Evolutionary conservation across 1,284 basidiomycete species (phyloP).

Genomic region (Trichosporon sp.): DNA sequence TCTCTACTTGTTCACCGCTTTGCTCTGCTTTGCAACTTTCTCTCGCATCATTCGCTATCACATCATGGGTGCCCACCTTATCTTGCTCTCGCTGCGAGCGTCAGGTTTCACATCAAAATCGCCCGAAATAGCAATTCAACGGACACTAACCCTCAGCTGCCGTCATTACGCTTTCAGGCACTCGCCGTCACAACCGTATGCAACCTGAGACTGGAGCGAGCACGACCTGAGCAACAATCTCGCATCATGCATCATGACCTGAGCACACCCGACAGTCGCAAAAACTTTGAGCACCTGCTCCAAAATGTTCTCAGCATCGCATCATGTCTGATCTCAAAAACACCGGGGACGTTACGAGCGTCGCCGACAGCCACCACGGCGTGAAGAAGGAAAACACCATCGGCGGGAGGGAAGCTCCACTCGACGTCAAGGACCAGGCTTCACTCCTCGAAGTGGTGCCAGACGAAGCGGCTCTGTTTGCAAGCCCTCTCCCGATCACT

Average conservation of each 20-base stretch:
- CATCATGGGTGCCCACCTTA: not conserved
- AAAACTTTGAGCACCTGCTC: not conserved
- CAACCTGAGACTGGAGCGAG: no score
- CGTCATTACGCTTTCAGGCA: not conserved
- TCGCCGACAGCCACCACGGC: slow-evolving; percentile 26
- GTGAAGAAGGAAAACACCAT: not conserved
- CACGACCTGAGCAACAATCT: no score
- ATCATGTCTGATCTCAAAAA: not conserved
- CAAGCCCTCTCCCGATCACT: slow-evolving; percentile 35
- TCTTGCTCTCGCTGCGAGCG: not conserved
- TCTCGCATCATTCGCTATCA: not conserved
- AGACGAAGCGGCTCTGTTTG: slow-evolving; percentile 39
- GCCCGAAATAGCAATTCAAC: not conserved
- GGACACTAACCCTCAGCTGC: not conserved
- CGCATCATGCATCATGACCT: no score
- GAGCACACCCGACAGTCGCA: not conserved
- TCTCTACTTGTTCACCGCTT: no score
- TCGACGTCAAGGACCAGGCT: not conserved
- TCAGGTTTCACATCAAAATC: not conserved
- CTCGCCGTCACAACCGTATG: no score
- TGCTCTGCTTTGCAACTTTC: no score
- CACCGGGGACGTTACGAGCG: not conserved
- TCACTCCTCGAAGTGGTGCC: not conserved
- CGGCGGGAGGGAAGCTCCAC: not conserved
- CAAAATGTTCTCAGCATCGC: not conserved